Evolutionary conservation across 805 yeast species (phyloP).

Genomic region (Candida chauliodis): DNA sequence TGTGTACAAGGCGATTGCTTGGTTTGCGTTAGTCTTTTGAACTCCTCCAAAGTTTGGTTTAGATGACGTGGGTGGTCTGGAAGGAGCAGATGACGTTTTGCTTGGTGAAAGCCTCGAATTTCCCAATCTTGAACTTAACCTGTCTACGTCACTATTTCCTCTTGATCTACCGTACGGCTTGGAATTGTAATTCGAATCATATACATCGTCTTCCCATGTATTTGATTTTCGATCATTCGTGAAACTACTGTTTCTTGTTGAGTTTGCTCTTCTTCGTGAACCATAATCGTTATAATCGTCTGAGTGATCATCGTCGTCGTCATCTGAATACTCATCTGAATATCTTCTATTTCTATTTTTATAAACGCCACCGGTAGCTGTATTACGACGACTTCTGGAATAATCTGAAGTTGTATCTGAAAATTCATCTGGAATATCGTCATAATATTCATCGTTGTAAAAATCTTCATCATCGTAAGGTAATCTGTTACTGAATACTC

Average conservation of each 20-base stretch:
- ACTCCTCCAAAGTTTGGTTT: conserved; percentile 40
- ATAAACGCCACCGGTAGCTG: conserved; percentile 7
- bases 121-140: conserved; percentile 32
- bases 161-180: conserved; percentile 20
- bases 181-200: conserved; percentile 47
- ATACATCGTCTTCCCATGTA: conserved; percentile 86
- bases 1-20: conserved; percentile 85
- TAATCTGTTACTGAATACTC: conserved; percentile 67
- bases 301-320: conserved; percentile 24
- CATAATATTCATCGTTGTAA: conserved; percentile 62
- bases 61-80: conserved; percentile 36
- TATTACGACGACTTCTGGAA: conserved; percentile 16
- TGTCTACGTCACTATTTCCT: conserved; percentile 30
- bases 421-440: conserved; percentile 71
- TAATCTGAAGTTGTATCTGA: conserved; percentile 52
- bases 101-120: conserved; percentile 22
- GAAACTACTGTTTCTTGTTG: conserved; percentile 17
- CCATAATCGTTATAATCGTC: conserved; percentile 35
- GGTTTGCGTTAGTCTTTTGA: conserved; percentile 47
- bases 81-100: conserved; percentile 19
- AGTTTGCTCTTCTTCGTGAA: conserved; percentile 15
- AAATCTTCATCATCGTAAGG: conserved; percentile 46
- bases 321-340: conserved; percentile 30
- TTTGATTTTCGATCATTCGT: conserved; percentile 1
- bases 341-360: conserved; percentile 20